Base-by-base conservation (phyloP, 2,329 filamentous ascomycete genomes). In the Emydomyces testavorans region DNA sequence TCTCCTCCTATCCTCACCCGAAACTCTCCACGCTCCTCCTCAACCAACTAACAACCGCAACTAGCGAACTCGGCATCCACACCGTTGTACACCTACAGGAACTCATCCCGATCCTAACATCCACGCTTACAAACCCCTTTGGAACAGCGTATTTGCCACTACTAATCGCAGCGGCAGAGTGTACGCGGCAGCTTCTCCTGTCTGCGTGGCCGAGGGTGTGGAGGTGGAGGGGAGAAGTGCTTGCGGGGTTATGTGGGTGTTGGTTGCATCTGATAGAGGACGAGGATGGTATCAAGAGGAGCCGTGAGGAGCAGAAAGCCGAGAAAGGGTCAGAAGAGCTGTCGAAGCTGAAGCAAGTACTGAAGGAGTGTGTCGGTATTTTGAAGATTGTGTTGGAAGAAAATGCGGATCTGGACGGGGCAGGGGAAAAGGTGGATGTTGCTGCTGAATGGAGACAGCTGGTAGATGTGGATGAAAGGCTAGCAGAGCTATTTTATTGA, bases 161-260 rank as follows among this genome's bases (percentile, higher is more conserved):
- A 1, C 64, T 87, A 1, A 46, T 71, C 0, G 69, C 75, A 0
- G 74, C 78, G 0, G 62, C 74, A 2, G 61, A 68, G 15, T 72
- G 78, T 1, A 57, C 86, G 18, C 73, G 78, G 45, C 65, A 68
- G 0, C 66, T 82, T 11, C 66, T 93, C 8, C 55, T 73, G 10
- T 80, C 74, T 50, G 78, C 77, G 50, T 88, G 86, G 80, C 82
- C 84, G 8, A 72, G 86, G 3, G 67, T 93, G 4, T 64, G 69
- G 43, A 65, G 68, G 24, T 80, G 85, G 68, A 69, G 77, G 23
- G 77, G 75, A 3, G 78, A 83, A 50, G 66, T 90, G 4, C 61
- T 87, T 38, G 76, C 75, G 54, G 78, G 76, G 0, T 53, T 86
- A 1, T 71, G 74, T 29, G 59, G 78, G 1, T 82, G 79, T 60